These are phyloP conservation scores for Mycogone perniciosa DNA, from an alignment of 2,329 filamentous ascomycete genomes.

Conservation along the genomic window DNA sequence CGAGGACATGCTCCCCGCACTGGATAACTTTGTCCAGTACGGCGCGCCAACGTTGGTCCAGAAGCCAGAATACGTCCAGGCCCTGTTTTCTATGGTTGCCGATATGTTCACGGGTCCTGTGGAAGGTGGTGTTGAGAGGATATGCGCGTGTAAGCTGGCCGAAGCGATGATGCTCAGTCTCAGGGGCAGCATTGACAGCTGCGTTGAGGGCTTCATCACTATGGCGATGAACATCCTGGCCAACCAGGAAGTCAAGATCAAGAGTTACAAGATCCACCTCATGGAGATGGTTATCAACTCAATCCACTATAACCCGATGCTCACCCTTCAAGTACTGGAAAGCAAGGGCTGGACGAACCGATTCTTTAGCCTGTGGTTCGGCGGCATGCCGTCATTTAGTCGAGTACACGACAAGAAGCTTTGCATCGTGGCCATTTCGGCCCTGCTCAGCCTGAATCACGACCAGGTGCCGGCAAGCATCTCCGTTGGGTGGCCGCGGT, in stretches of 20 bases:
- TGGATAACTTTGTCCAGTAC: constrained; percentile 97
- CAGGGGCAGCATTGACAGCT: constrained; percentile 79
- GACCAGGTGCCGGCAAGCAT: constrained; percentile 87
- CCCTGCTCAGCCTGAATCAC: constrained; percentile 71
- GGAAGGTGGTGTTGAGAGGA: constrained; percentile 86
- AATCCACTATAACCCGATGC: constrained; percentile 90
- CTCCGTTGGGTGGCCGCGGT: constrained; percentile 87
- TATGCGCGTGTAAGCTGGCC: constrained; percentile 94
- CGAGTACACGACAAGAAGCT: constrained; percentile 98
- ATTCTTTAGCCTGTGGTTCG: constrained; percentile 98
- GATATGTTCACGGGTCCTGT: constrained; percentile 93
- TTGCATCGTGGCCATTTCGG: constrained; percentile 87
- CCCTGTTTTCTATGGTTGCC: constrained; percentile 86
- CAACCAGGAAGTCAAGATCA: constrained; percentile 73
- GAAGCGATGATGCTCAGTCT: constrained; percentile 97
- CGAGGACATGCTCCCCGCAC: constrained; percentile 95
- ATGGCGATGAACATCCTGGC: constrained; percentile 81
- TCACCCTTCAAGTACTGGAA: constrained; percentile 84
- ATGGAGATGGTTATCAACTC: constrained; percentile 99
- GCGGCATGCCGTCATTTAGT: constrained; percentile 86
- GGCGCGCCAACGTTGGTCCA: constrained; percentile 73
- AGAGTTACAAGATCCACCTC: constrained; percentile 89
- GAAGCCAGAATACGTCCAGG: constrained; percentile 80
- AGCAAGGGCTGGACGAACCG: constrained; percentile 92
- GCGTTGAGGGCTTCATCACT: constrained; percentile 80